phyloP scores from a whole-genome alignment of 176 grass and related monocot genomes.

The Canna indica region DNA sequence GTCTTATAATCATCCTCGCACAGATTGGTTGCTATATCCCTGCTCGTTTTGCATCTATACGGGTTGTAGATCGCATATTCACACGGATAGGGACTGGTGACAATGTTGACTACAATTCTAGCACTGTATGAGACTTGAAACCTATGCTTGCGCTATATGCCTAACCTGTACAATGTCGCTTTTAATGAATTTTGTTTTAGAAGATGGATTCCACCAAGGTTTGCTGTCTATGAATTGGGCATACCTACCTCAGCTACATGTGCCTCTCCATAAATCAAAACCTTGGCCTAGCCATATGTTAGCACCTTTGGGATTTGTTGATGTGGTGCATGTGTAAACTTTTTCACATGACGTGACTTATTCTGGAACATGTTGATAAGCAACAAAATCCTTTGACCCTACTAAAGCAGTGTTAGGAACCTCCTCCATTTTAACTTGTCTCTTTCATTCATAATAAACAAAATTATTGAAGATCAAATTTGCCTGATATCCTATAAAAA shows the following conservation, averaged over 20 bases:
- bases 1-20: constrained; percentile 84
- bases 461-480: too few relatives aligned
- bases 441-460: too few relatives aligned
- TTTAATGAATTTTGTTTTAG: not conserved
- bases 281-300: not conserved
- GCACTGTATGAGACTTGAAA: constrained; percentile 45
- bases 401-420: too few relatives aligned
- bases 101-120: constrained; percentile 84
- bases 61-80: constrained; percentile 76
- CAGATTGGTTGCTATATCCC: constrained; percentile 93
- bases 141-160: not conserved
- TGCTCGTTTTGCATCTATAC: constrained; percentile 88
- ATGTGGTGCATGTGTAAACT: not conserved
- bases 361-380: too few relatives aligned
- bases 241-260: not conserved
- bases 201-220: not conserved
- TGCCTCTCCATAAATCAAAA: not conserved
- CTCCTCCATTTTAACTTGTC: too few relatives aligned
- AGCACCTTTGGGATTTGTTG: not conserved
- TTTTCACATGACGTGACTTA: too few relatives aligned
- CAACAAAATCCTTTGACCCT: too few relatives aligned
- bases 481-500: not conserved
- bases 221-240: not conserved
- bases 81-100: constrained; percentile 80
- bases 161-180: not conserved